A percentile compares a stretch with the other conserved stretches of the same genome.
These are phyloP conservation scores for Hordeum pubiflorum DNA, from an alignment of 202 grass and related monocot genomes.

Conservation along the genomic window DNA sequence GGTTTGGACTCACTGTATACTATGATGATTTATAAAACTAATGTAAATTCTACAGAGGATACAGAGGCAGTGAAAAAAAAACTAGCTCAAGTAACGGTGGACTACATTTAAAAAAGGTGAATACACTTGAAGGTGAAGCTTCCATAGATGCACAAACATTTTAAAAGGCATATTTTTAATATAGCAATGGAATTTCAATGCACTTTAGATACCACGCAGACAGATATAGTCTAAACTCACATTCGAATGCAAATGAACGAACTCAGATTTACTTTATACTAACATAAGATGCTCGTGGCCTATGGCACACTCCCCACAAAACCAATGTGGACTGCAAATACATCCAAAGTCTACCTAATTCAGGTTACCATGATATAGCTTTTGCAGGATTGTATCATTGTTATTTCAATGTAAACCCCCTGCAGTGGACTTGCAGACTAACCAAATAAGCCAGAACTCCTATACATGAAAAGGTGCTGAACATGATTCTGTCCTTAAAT, in stretches of 20 bases:
- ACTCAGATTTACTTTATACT: neutral
- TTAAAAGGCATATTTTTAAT: neutral
- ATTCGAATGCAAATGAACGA: neutral
- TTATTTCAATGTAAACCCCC: neutral
- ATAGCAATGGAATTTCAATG: neutral
- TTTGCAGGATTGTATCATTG: neutral
- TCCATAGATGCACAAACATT: neutral
- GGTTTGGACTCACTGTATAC: neutral
- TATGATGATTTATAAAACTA: neutral
- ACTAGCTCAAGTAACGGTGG: neutral
- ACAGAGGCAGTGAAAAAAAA: neutral
- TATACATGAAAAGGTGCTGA: neutral
- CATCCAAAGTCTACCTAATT: neutral
- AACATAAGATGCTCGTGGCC: neutral
- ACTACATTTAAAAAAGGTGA: neutral
- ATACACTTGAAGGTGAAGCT: neutral
- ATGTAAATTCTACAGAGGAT: slow-evolving; percentile 32
- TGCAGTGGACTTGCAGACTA: neutral
- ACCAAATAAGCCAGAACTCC: neutral
- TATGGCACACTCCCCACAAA: neutral
- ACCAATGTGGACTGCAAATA: neutral
- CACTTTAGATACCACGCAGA: neutral
- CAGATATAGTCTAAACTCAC: neutral
- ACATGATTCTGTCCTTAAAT: neutral
- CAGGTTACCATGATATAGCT: neutral